Conservation (phyloP, 371 early-diverging fungal species). For the Dinochytrium kinnereticum region DNA sequence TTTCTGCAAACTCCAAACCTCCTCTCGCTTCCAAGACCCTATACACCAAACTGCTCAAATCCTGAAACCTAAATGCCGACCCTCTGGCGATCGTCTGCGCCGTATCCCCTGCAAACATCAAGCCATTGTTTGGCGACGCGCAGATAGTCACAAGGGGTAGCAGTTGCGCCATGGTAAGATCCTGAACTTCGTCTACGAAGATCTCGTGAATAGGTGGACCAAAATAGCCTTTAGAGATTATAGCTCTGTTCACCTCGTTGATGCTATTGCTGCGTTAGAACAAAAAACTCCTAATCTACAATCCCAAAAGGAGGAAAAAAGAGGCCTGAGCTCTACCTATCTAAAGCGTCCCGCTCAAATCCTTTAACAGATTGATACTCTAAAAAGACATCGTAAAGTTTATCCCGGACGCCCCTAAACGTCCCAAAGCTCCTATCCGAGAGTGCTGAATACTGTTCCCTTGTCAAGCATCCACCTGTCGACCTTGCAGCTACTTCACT, state of each 20-base stretch:
- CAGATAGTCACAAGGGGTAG: neutral
- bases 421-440: conserved; percentile 4
- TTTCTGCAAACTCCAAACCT: neutral
- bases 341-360: neutral
- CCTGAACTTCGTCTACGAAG: conserved; percentile 24
- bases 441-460: conserved; percentile 19
- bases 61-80: conserved; percentile 37
- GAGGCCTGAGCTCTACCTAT: neutral
- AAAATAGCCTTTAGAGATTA: neutral
- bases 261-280: conserved; percentile 13
- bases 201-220: conserved; percentile 23
- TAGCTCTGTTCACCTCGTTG: conserved; percentile 29
- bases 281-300: too few relatives aligned
- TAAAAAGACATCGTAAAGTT: conserved; percentile 30
- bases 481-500: conserved; percentile 21
- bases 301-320: neutral
- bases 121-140: conserved; percentile 3
- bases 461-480: conserved; percentile 14
- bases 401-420: conserved; percentile 1
- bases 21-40: neutral
- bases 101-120: conserved; percentile 42
- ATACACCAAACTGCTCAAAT: conserved; percentile 30
- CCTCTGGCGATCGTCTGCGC: conserved; percentile 37
- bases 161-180: neutral
- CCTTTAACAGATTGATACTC: conserved; percentile 17